Evolutionary conservation across 306 rosid genomes (phyloP), one percentile per base, ranked within the genome.

Genomic region (Cyamopsis tetragonoloba): DNA sequence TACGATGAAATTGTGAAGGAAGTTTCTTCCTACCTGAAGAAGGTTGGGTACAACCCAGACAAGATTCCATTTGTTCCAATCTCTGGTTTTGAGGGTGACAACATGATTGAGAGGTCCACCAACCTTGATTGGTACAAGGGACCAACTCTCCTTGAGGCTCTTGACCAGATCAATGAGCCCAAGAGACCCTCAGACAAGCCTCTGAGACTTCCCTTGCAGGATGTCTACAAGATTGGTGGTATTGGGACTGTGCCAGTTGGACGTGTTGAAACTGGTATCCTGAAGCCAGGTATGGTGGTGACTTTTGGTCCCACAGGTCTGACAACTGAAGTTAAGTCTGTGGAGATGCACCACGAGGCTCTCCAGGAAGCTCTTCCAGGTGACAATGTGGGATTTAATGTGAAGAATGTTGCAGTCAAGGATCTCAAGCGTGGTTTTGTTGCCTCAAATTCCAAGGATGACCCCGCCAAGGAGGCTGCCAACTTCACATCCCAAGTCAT

Each of bases 141-240:
- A 3, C 76, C 76, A 34, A 71, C 69, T 0, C 76, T 71, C 2
- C 51, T 71, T 1, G 76, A 71, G 15, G 76, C 76, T 14, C 76
- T 71, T 47, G 76, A 71, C 23, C 76, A 71, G 69, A 59, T 71
- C 69, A 23, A 47, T 9, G 76, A 71, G 69, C 76, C 76, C 30
- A 71, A 73, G 78, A 63, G 78, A 11, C 78, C 78, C 49, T 3
- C 78, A 63, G 72, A 73, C 78, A 73, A 73, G 59, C 78, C 78
- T 13, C 49, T 73, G 5, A 73, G 78, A 27, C 72, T 73, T 53
- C 78, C 78, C 0, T 31, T 73, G 39, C 78, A 73, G 72, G 78
- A 73, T 63, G 78, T 72, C 47, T 72, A 72, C 54, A 72, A 72
- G 62, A 72, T 72, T 62, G 77, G 77, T 38, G 77, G 77, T 27